These are phyloP conservation scores for Cymbopogon citratus DNA, from an alignment of 176 grass and related monocot species.

Conservation along the genomic window DNA sequence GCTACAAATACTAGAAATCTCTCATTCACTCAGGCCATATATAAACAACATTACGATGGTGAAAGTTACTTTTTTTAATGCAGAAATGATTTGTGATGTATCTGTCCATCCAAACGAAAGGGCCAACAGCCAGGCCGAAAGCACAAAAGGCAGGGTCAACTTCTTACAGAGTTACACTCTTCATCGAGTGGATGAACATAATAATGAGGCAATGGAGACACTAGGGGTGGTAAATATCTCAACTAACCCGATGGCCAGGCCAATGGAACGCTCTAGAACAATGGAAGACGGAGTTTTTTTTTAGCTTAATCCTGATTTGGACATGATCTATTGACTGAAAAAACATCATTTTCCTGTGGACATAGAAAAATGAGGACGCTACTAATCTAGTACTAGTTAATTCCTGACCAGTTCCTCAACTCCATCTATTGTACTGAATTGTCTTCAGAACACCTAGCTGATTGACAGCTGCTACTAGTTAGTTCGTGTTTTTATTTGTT, in stretches of 20 bases:
- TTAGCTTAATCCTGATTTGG: constrained; percentile 19
- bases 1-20: not conserved
- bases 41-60: not conserved
- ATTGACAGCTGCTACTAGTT: constrained; percentile 8
- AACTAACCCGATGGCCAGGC: not conserved
- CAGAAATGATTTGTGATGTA: not conserved
- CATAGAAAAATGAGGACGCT: not conserved
- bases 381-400: not conserved
- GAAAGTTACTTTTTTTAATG: not conserved
- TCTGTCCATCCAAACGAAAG: not conserved
- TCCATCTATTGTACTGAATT: not conserved
- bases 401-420: not conserved
- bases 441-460: not conserved
- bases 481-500: not conserved
- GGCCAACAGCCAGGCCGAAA: not conserved
- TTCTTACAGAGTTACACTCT: not conserved
- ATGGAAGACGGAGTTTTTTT: constrained; percentile 10
- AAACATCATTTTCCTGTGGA: not conserved
- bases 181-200: not conserved
- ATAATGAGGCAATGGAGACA: not conserved
- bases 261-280: constrained; percentile 24
- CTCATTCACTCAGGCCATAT: not conserved
- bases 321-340: constrained; percentile 23
- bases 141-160: not conserved
- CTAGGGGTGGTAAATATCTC: constrained; percentile 9